Conservation (phyloP, 208 protist species). For the Trypanosomatidae sp. region DNA sequence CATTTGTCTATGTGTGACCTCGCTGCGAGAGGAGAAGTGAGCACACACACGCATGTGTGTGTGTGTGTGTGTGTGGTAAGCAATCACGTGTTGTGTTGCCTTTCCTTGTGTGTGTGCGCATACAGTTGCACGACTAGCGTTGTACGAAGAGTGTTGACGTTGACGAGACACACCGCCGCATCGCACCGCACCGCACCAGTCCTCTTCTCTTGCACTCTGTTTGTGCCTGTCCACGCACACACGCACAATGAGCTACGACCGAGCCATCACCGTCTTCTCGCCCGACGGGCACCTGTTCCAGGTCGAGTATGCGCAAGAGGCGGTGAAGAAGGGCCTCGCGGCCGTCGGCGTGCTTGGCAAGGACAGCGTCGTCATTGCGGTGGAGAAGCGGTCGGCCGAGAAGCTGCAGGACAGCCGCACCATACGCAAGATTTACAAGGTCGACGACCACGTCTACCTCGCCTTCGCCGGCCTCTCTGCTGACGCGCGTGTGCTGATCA, state of each 20-base stretch:
- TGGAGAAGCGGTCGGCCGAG: constrained; percentile 97
- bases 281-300: constrained; percentile 99
- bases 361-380: constrained; percentile 93
- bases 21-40: neutral
- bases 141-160: neutral
- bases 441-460: constrained; percentile 98
- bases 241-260: constrained; percentile 92
- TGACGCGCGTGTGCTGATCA: constrained; percentile 98
- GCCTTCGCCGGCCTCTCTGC: constrained; percentile 98
- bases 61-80: neutral
- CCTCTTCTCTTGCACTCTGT: neutral
- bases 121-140: neutral
- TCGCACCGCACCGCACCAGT: neutral
- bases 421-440: constrained; percentile 97
- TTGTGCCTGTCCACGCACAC: neutral
- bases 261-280: constrained; percentile 99
- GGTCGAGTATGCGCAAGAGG: constrained; percentile 99
- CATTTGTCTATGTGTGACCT: constrained; percentile 25
- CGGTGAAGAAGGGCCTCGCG: constrained; percentile 95
- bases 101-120: neutral
- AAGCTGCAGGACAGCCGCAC: constrained; percentile 99
- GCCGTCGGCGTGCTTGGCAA: constrained; percentile 82
- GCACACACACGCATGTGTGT: constrained; percentile 1
- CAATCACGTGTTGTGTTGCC: neutral
- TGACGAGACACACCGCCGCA: neutral